Base-by-base conservation (phyloP, 345 rosid genomes). In the Brassica cretica region DNA sequence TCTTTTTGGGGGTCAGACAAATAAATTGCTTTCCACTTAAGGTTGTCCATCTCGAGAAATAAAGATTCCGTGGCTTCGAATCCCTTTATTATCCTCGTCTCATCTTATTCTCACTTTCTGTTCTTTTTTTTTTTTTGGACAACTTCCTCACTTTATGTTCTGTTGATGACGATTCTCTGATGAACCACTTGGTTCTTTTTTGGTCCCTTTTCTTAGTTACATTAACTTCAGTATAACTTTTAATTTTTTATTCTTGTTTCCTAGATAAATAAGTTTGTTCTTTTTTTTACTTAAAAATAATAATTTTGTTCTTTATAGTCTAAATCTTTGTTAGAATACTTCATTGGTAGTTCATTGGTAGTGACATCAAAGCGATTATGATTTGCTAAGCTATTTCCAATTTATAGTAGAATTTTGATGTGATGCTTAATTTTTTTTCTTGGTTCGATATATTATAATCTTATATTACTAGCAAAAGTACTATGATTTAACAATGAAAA, bases 151-250 rank as follows among this genome's bases (percentile, higher is more conserved):
- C 21, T 19, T 19, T 19, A 19, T 19, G 74, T 69, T 76, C 70
- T 49, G 69, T 62, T 76, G 70, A 35, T 69, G 64, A 76, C 70
- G 70, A 76, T 76, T 76, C 80, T 69, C 39, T 46, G 27, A 30
- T 76, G 25, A 30, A 19, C 68, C 67, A 68, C 74, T 61, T 68
- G 68, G 44, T 61, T 8, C 6, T 4, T 39, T 30, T 37, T 67
- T 9, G 0, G 44, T 67, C 19, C 30, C 2, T 66, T 39, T 59
- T 59, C 32, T 75, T 24, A 16, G 9, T 37, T 35, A 7, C 11
- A 56, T 1, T 32, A 14, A 53, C 21, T 27, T 58, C 37, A n/a
- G 14, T 24, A 74, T 25, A 55, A 25, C 30, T 64, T 51, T 53
- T 5, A 9, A 27, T n/a, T 44, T 41, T 51, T 2, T 4, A 11